Evolutionary conservation across 306 rosid genomes (phyloP), one percentile per base, ranked within the genome.

Genomic region (Alnus rubra): DNA sequence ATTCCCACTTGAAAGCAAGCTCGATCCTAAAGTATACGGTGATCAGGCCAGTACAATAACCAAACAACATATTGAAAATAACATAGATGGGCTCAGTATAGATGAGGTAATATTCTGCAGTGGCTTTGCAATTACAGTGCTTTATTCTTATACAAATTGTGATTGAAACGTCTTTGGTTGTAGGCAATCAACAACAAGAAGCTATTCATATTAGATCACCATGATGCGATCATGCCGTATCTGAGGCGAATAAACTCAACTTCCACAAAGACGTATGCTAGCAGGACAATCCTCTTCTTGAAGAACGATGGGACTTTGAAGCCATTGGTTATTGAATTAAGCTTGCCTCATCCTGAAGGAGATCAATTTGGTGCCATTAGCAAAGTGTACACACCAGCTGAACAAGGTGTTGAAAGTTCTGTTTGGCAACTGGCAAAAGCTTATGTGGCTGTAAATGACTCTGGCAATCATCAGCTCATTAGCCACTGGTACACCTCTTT

Each of bases 341-440:
- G 98, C 81, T 74, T 89, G 84, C 97, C 96, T 45, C 89, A 88
- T 73, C 79, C 91, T 8, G 62, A 59, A 1, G 90, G 86, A 31
- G 95, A 89, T 80, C 69, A 82, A 63, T 33, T 78, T 16, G 98
- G 98, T 48, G 92, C 79, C 52, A 78, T 54, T 31, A 86, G 98
- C 78, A 81, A 85, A 79, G 90, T 91, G 28, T 86, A 69, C 82
- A 74, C 78, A 3, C 94, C 93, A n/a, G 87, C 85, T 3, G 79
- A 88, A 54, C 44, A 76, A 62, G 95, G 95, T 13, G 84, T 91
- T 48, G 86, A 88, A 71, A 76, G 75, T 44, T 85, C 90, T 69
- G 59, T 87, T 3, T 92, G 98, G 98, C 92, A 87, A 65, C 63
- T 92, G 33, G 98, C 97, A 5, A 92, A 94, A 82, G 97, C 93